Conservation (phyloP, 2,329 filamentous ascomycete species). For the Onygenales sp. region DNA sequence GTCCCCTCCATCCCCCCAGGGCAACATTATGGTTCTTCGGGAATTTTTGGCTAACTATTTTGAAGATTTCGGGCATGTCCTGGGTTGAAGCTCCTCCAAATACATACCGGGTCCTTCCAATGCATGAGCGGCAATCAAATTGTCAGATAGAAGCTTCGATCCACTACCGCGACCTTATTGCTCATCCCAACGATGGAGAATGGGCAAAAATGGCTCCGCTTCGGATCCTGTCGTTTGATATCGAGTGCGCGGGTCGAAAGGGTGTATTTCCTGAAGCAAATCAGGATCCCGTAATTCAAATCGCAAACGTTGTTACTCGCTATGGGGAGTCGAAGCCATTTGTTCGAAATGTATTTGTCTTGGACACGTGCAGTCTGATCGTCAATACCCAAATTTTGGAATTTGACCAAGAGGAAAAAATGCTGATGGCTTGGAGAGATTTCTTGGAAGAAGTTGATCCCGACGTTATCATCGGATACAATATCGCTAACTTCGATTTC, state of each 20-base stretch:
- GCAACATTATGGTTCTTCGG: background rate
- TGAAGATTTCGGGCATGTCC: slow-evolving; percentile 80
- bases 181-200: slow-evolving; percentile 81
- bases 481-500: slow-evolving; percentile 97
- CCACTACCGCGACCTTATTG: slow-evolving; percentile 71
- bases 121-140: slow-evolving; percentile 67
- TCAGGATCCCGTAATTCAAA: slow-evolving; percentile 91
- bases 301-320: slow-evolving; percentile 87
- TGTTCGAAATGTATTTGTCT: slow-evolving; percentile 88
- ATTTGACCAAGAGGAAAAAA: slow-evolving; percentile 70
- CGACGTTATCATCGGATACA: slow-evolving; percentile 97
- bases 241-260: slow-evolving; percentile 95
- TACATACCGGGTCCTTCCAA: slow-evolving; percentile 61
- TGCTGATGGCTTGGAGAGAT: slow-evolving; percentile 87
- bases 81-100: slow-evolving; percentile 79
- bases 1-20: background rate
- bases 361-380: slow-evolving; percentile 85
- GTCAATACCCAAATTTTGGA: slow-evolving; percentile 89
- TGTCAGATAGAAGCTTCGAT: slow-evolving; percentile 93
- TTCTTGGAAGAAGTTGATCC: slow-evolving; percentile 87
- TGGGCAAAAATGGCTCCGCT: slow-evolving; percentile 98
- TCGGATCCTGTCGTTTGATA: slow-evolving; percentile 91
- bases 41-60: background rate
- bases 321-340: slow-evolving; percentile 96
- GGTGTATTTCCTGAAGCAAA: slow-evolving; percentile 93